These are phyloP conservation scores for Prunus armeniaca DNA, from an alignment of 306 rosid species.

Conservation along the genomic window DNA sequence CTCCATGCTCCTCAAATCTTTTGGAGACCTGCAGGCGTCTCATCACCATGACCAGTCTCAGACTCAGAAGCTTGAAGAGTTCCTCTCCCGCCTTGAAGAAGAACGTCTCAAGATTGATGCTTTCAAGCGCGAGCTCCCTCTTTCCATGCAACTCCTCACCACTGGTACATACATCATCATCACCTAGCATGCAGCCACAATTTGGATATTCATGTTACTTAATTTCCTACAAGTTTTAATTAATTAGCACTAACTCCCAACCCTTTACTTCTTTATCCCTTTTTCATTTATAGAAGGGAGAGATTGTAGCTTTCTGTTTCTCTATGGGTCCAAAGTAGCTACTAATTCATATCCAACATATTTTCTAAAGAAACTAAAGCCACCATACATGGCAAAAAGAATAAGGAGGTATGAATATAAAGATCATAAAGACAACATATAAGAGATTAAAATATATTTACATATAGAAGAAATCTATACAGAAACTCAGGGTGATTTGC, in stretches of 20 bases:
- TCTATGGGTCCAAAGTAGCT: conserved; percentile 5
- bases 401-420: no score
- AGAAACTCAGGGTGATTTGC: no score
- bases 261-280: conserved; percentile 30
- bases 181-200: no score
- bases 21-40: conserved; percentile 39
- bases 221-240: background rate
- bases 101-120: conserved; percentile 97
- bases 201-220: conserved; percentile 2
- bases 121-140: conserved; percentile 98
- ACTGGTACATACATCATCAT: conserved; percentile 42
- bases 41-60: conserved; percentile 41
- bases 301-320: background rate
- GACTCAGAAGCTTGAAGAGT: conserved; percentile 73
- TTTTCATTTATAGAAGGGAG: conserved; percentile 29
- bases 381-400: background rate
- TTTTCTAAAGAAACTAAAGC: conserved; percentile 19
- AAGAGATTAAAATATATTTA: no score
- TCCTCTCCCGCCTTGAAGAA: conserved; percentile 79
- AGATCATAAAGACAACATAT: no score
- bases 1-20: conserved; percentile 76
- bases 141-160: conserved; percentile 98
- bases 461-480: no score
- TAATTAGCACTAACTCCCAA: background rate
- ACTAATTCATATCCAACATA: background rate